Conservation (phyloP, 2,329 filamentous ascomycete species). For the Calonectria montana region DNA sequence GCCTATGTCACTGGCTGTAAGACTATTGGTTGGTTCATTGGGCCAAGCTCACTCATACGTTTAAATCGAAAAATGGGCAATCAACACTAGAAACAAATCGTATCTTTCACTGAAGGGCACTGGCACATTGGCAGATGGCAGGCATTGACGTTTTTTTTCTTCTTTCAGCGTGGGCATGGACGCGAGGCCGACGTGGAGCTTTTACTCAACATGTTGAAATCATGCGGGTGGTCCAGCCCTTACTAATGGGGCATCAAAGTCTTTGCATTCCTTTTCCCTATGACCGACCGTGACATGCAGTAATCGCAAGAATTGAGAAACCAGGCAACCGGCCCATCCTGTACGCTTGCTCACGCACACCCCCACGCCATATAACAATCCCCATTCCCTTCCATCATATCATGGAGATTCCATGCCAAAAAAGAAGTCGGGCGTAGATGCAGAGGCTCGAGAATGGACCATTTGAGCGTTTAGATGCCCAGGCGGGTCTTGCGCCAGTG, state of each 20-base stretch:
- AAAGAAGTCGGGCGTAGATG: slow-evolving; percentile 40
- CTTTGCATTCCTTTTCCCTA: slow-evolving; percentile 58
- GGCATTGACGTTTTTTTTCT: not conserved
- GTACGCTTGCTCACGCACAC: slow-evolving; percentile 37
- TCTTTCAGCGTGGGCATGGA: slow-evolving; percentile 4
- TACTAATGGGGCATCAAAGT: slow-evolving; percentile 48
- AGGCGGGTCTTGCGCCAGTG: slow-evolving; percentile 99
- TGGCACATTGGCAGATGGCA: not conserved
- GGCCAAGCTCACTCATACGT: not conserved
- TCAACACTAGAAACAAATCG: not conserved
- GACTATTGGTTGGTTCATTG: too few relatives aligned
- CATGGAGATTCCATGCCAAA: slow-evolving; percentile 45
- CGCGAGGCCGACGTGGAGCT: not conserved
- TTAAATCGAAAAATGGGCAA: not conserved
- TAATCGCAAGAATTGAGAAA: slow-evolving; percentile 53
- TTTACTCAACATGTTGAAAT: slow-evolving; percentile 19
- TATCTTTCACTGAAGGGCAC: not conserved
- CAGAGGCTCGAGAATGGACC: slow-evolving; percentile 45
- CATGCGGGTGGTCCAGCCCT: slow-evolving; percentile 34
- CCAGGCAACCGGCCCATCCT: slow-evolving; percentile 49
- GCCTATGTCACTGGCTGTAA: too few relatives aligned
- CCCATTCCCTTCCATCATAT: slow-evolving; percentile 38
- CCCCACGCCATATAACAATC: slow-evolving; percentile 39
- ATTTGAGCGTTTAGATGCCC: slow-evolving; percentile 81
- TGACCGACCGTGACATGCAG: slow-evolving; percentile 61